phyloP scores from a whole-genome alignment of 352 stramenopile species.

The Pythium insidiosum region DNA sequence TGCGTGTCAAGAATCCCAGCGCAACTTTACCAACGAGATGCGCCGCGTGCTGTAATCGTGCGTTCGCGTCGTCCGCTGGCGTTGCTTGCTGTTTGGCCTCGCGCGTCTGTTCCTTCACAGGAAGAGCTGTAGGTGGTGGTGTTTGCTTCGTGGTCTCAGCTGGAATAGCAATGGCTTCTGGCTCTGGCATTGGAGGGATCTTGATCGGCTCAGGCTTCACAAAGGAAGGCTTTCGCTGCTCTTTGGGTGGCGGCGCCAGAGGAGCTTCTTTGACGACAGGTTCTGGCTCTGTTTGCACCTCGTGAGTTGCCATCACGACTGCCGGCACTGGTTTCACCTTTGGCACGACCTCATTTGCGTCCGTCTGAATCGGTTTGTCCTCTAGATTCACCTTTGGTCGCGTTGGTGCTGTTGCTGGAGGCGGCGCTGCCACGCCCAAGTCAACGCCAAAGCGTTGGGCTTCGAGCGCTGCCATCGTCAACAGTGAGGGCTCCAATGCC shows the following conservation, averaged over 20 bases:
- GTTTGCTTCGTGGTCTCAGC: no score
- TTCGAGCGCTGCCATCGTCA: slow-evolving; percentile 54
- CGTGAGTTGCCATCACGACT: slow-evolving; percentile 1
- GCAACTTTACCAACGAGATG: slow-evolving; percentile 43
- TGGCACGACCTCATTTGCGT: slow-evolving; percentile 22
- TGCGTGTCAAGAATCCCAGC: slow-evolving; percentile 31
- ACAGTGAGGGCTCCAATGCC: slow-evolving; percentile 16
- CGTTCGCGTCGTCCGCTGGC: no score
- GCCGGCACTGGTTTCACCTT: slow-evolving; percentile 1
- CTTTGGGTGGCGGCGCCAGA: no score
- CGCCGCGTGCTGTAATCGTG: slow-evolving; percentile 31
- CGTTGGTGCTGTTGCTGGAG: neutral
- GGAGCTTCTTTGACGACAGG: no score
- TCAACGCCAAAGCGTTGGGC: slow-evolving; percentile 59
- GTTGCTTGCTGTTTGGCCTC: slow-evolving; percentile 12
- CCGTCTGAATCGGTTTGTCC: slow-evolving; percentile 52
- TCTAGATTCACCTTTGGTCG: slow-evolving; percentile 17
- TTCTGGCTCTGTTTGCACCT: slow-evolving; percentile 27
- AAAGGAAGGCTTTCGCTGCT: no score
- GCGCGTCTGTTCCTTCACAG: neutral
- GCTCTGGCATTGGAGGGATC: no score
- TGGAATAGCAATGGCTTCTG: no score
- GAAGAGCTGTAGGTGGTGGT: no score
- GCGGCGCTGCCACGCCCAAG: slow-evolving; percentile 10
- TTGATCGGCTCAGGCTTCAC: no score